Evolutionary conservation across 2,329 filamentous ascomycete genomes (phyloP).

Genomic region (Aspergillus sergii): DNA sequence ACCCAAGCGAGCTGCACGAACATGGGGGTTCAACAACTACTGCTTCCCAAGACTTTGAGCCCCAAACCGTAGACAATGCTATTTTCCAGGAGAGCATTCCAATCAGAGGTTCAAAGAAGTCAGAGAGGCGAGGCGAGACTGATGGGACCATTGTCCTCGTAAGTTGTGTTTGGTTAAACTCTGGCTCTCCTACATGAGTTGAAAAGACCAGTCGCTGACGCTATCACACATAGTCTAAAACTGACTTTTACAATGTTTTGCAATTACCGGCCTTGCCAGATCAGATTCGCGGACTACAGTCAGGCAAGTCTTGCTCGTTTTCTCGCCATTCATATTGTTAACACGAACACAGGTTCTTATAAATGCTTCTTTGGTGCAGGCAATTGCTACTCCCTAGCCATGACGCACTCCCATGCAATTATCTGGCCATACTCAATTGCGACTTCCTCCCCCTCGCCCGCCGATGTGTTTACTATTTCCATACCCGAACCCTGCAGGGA

Average conservation of each 20-base stretch:
- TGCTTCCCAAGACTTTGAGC: constrained; percentile 15
- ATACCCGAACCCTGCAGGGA: constrained; percentile 73
- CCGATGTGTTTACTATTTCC: constrained; percentile 75
- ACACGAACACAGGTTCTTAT: constrained; percentile 56
- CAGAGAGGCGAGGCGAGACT: constrained; percentile 34
- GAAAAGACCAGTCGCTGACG: background rate
- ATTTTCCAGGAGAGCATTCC: constrained; percentile 35
- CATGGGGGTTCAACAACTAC: constrained; percentile 18
- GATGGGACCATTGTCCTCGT: constrained; percentile 43
- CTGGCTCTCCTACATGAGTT: constrained; percentile 1
- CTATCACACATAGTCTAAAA: constrained; percentile 66
- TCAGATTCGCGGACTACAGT: constrained; percentile 67
- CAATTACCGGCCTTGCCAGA: constrained; percentile 83
- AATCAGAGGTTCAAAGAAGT: constrained; percentile 41
- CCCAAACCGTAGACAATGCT: constrained; percentile 20
- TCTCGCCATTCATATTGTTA: constrained; percentile 16
- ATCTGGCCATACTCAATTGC: constrained; percentile 80
- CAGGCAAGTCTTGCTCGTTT: constrained; percentile 56
- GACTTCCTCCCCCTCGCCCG: constrained; percentile 30
- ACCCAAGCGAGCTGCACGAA: constrained; percentile 24
- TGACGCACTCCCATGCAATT: constrained; percentile 80
- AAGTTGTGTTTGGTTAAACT: constrained; percentile 4
- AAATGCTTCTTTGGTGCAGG: constrained; percentile 67
- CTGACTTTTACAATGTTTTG: constrained; percentile 80
- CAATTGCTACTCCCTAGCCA: constrained; percentile 73